Conservation (phyloP, 768 basidiomycete species). For the Astraeus odoratus region DNA sequence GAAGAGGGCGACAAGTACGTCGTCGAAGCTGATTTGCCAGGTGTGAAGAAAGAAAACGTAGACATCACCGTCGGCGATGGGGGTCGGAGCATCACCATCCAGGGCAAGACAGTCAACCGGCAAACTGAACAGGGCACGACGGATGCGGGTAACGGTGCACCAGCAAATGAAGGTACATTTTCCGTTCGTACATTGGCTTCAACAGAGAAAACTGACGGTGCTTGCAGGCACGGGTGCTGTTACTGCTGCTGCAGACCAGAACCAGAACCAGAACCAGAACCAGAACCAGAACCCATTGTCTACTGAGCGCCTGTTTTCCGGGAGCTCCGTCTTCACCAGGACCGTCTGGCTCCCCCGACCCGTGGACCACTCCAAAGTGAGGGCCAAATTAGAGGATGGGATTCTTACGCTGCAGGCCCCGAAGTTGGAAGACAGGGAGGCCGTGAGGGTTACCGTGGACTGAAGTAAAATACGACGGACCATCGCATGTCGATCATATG, state of each 20-base stretch:
- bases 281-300: constrained; percentile 41
- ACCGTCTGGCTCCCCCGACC: constrained; percentile 67
- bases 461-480: constrained; percentile 3
- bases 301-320: constrained; percentile 53
- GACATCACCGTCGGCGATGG: constrained; percentile 65
- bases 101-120: constrained; percentile 46
- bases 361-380: constrained; percentile 49
- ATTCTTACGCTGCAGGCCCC: constrained; percentile 57
- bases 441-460: constrained; percentile 40
- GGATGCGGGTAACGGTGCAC: constrained; percentile 10
- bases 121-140: constrained; percentile 15
- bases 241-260: constrained; percentile 11
- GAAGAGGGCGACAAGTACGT: constrained; percentile 61
- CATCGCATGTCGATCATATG: too few relatives aligned
- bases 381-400: constrained; percentile 62
- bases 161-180: constrained; percentile 25
- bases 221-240: constrained; percentile 10
- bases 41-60: constrained; percentile 71
- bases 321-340: constrained; percentile 51
- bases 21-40: constrained; percentile 73
- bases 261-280: too few relatives aligned
- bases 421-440: constrained; percentile 54
- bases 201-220: neutral
- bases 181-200: neutral
- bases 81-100: constrained; percentile 65